Conservation (phyloP, 2,329 filamentous ascomycete species). For the Neurospora sp. region DNA sequence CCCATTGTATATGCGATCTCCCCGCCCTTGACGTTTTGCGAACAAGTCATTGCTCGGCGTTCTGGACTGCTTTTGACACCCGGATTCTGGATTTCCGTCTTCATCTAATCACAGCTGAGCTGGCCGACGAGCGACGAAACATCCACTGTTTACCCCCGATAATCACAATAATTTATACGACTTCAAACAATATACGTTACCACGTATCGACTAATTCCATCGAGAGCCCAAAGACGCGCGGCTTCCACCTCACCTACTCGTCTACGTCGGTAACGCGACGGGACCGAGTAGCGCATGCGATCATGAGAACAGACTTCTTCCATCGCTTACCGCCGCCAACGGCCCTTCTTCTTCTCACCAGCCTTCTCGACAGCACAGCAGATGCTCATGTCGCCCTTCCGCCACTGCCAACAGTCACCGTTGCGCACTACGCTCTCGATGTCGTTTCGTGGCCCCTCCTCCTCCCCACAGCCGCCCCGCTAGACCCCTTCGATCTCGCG, state of each 20-base stretch:
- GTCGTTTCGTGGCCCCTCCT: constrained; percentile 23
- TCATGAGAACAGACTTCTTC: constrained; percentile 20
- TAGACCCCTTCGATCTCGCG: constrained; percentile 23
- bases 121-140: background rate
- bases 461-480: constrained; percentile 31
- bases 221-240: background rate
- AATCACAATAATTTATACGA: background rate
- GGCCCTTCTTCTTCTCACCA: constrained; percentile 21
- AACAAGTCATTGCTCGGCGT: background rate
- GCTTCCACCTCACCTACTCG: background rate
- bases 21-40: background rate
- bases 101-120: background rate
- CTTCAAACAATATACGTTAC: background rate
- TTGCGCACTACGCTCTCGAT: constrained; percentile 21
- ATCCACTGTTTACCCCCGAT: background rate
- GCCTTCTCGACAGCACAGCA: constrained; percentile 16
- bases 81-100: background rate
- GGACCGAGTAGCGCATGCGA: background rate
- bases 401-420: constrained; percentile 17
- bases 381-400: constrained; percentile 17
- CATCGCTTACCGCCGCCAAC: constrained; percentile 20
- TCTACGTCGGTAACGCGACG: background rate
- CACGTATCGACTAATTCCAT: background rate
- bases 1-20: background rate
- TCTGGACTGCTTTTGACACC: background rate